phyloP scores from a whole-genome alignment of 2,329 filamentous ascomycete species.

The Pseudocercospora crystallina region DNA sequence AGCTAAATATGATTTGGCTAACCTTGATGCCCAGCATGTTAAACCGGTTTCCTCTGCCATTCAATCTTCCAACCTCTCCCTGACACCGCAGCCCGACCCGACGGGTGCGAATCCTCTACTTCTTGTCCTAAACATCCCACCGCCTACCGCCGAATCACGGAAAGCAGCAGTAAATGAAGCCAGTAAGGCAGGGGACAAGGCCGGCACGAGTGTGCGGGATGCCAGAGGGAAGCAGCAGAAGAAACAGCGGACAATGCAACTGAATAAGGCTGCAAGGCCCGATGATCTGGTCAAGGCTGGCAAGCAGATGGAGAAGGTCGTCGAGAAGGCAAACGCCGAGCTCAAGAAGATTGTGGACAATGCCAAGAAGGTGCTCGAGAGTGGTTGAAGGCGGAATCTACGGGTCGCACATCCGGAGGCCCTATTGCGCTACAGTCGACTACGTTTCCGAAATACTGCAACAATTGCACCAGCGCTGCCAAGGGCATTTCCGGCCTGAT shows the following conservation, averaged over 20 bases:
- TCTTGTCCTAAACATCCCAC: constrained; percentile 56
- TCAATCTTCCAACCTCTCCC: constrained; percentile 50
- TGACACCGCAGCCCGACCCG: constrained; percentile 50
- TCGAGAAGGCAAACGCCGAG: constrained; percentile 49
- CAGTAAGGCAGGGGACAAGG: constrained; percentile 44
- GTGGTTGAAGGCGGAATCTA: constrained; percentile 19
- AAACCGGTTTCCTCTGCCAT: constrained; percentile 57
- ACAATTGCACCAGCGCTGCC: no score
- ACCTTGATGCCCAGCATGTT: constrained; percentile 46
- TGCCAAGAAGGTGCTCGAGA: constrained; percentile 48
- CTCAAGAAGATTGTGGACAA: constrained; percentile 51
- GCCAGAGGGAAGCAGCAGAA: constrained; percentile 51
- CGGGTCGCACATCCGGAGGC: not conserved
- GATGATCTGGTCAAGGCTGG: constrained; percentile 52
- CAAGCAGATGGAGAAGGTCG: constrained; percentile 51
- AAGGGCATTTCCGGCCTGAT: no score
- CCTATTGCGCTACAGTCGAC: no score
- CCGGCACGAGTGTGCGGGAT: constrained; percentile 42
- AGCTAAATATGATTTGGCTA: not conserved
- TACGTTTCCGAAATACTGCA: no score
- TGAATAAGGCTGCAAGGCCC: constrained; percentile 44
- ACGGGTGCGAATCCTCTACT: constrained; percentile 52
- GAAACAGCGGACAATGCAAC: constrained; percentile 45
- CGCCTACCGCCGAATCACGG: constrained; percentile 57
- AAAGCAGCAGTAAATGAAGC: constrained; percentile 33